Base-by-base conservation (phyloP, 225 moss, liverwort and hornwort genomes). In the Rhytidiadelphus loreus region DNA sequence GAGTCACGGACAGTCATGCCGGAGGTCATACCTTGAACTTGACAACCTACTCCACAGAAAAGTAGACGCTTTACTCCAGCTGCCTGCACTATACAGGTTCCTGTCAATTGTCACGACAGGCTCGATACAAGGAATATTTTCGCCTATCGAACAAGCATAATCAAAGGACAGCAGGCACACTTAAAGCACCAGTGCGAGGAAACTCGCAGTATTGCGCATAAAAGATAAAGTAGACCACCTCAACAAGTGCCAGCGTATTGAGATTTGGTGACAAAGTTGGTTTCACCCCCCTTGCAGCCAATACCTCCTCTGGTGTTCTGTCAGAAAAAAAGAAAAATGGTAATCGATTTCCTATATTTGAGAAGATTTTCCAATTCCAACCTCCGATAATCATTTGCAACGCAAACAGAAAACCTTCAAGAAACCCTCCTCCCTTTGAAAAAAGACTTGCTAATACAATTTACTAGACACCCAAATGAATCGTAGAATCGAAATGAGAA, bases 41-140 rank as follows among this genome's bases (percentile, higher is more conserved):
- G 99, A 92, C 99, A 99, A 65, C 99, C 99, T 86, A 99, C 97
- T 89, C 97, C 99, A 90, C 97, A 97, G 83, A 99, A 99, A 44
- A 99, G 99, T 76, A 99, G 95, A 48, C 99, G 97, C 87, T 97
- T 97, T 44, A 99, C 96, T 86, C 96, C 99, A 88, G 97, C 96
- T 91, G 97, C 99, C 99, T 98, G 91, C 77, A 82, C 50, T 68
- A 76, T 33, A 83, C 72, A 93, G 17, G 77, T 61, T 75, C 63
- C 52, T 80, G 52, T 82, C 29, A 83, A 73, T 53, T 83, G 57
- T 85, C 89, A 82, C n/a, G 17, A 88, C 60, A 65, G n/a, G 58
- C 85, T 84, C 55, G 62, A 71, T 89, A 85, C 89, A 82, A 85
- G 44, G 66, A 81, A 83, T 80, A 64, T 53, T 68, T 77, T 76